Percentiles rank a stretch among this genome's conserved stretches.
phyloP scores from a whole-genome alignment of 2,329 filamentous ascomycete species.

The Trichoderma arundinaceum region DNA sequence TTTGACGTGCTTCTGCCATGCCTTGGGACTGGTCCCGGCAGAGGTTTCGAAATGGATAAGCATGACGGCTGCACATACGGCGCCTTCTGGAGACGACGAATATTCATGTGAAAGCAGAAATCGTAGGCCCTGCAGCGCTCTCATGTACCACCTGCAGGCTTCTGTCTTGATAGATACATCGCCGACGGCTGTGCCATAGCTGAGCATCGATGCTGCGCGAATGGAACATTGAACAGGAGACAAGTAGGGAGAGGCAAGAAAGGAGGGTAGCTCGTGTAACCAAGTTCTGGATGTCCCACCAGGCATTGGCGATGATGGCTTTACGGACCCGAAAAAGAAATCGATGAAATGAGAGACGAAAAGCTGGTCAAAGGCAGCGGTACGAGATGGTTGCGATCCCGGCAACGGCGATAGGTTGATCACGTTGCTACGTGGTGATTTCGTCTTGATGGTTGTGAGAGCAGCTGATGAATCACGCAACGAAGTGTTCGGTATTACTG shows the following conservation, averaged over 20 bases:
- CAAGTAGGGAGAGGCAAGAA: background rate
- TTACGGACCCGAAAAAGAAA: constrained; percentile 26
- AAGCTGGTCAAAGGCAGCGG: constrained; percentile 32
- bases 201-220: constrained; percentile 31
- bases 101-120: background rate
- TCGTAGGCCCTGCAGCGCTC: constrained; percentile 22
- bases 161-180: constrained; percentile 28
- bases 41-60: constrained; percentile 34
- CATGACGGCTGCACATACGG: constrained; percentile 33
- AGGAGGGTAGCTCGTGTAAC: constrained; percentile 30
- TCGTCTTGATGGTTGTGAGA: background rate
- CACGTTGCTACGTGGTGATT: background rate
- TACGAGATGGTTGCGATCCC: constrained; percentile 13
- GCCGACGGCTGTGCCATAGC: constrained; percentile 20
- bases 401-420: background rate
- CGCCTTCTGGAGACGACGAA: constrained; percentile 7
- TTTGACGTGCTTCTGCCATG: constrained; percentile 31
- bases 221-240: constrained; percentile 26
- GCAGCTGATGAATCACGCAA: constrained; percentile 14
- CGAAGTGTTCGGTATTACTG: background rate
- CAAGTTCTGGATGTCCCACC: constrained; percentile 10
- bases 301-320: background rate
- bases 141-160: constrained; percentile 32
- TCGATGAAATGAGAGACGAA: constrained; percentile 33
- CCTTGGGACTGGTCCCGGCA: constrained; percentile 28